Base-by-base conservation (phyloP, 2,329 filamentous ascomycete species). In the Didymella sp. region DNA sequence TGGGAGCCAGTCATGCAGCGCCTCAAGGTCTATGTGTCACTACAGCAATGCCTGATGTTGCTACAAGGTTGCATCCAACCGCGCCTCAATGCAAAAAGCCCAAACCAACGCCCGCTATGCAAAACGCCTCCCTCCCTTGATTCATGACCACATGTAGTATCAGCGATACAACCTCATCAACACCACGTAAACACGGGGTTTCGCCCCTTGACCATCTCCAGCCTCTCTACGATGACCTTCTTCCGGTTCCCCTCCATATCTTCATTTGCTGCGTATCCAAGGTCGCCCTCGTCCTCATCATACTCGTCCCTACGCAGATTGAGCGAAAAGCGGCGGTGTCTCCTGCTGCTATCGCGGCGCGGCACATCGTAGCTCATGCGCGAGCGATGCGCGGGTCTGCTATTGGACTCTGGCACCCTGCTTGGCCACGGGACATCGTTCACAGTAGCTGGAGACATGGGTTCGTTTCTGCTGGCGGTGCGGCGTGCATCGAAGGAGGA, bases 161-260 rank as follows among this genome's bases (percentile, higher is more conserved):
- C 37, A 47, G 45, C 12, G 42, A 13, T 44, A 28, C 25, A 51
- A 33, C 21, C 28, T 53, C 57, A 48, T 76, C 66, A 98, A 81
- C 95, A 99, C 91, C 95, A 99, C 41, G 91, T 96, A 77, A 99
- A 99, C 28, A 99, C 92, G 2, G 95, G 95, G 73, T 96, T 96
- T 74, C 89, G 90, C 73, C 88, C 91, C 83, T 98, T 98, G 60
- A 99, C 95, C 58, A 94, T 90, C 81, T 99, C 95, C 56, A 99
- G 79, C 61, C 95, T 84, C 81, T 99, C 95, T 44, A 99, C 93
- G 81, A 99, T 98, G 44, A 99, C 95, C 77, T 95, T 96, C 68
- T 93, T 86, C 74, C 90, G 88, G 70, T 92, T 91, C 12, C 91
- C 91, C 77, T 98, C 95, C 86, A 96, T 92, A 24, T 92, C 95